phyloP scores from a whole-genome alignment of 345 rosid genomes.

The Citrus sp. region DNA sequence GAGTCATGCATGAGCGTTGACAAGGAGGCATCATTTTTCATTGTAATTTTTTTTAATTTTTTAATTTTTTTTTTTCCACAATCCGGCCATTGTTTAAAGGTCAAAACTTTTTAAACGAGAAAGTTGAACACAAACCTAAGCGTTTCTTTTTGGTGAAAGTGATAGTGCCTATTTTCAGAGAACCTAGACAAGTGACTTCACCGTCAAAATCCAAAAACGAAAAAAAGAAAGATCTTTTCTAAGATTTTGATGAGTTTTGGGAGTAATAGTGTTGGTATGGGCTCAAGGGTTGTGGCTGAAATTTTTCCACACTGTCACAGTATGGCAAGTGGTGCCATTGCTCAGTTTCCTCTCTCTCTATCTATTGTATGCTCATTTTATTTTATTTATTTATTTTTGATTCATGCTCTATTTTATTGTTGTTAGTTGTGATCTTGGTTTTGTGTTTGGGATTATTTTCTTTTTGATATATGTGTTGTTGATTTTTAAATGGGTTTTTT shows the following conservation, averaged over 20 bases:
- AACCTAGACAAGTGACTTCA: neutral
- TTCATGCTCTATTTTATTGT: neutral
- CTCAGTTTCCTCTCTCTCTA: conserved; percentile 46
- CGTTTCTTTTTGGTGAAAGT: conserved; percentile 2
- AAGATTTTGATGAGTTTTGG: conserved; percentile 40
- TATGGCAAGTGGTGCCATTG: conserved; percentile 37
- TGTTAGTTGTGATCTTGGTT: neutral
- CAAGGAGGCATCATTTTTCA: conserved; percentile 14
- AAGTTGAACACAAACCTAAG: conserved; percentile 16
- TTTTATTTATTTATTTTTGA: conserved; percentile 15
- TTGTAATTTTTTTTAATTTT: neutral
- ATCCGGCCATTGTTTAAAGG: conserved; percentile 15
- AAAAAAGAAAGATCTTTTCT: neutral
- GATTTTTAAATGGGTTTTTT: conserved; percentile 8
- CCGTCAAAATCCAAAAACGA: neutral
- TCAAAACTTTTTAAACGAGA: conserved; percentile 16
- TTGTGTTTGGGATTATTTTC: neutral
- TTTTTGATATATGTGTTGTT: neutral
- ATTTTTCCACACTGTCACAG: conserved; percentile 21
- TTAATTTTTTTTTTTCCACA: neutral
- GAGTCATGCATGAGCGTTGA: conserved; percentile 35
- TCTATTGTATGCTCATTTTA: conserved; percentile 29
- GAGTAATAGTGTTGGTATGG: conserved; percentile 20
- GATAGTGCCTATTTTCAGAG: conserved; percentile 14
- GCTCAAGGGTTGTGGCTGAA: conserved; percentile 30